Evolutionary conservation across 345 rosid genomes (phyloP), one percentile per base, ranked within the genome.

Genomic region (Eucalyptus cladocalyx): DNA sequence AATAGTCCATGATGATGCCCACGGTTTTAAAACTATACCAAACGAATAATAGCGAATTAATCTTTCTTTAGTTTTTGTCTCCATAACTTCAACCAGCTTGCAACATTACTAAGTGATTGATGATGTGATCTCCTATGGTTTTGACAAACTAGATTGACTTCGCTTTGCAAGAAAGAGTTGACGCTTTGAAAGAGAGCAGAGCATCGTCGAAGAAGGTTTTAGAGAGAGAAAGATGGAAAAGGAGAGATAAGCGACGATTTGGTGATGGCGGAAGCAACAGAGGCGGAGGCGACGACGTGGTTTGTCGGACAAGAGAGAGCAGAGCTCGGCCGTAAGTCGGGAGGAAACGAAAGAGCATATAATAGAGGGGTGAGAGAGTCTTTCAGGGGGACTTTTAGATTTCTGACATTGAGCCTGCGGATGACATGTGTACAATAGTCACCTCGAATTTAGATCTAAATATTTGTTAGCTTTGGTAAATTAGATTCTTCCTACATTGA

Each of bases 131-230:
- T 50, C 87, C 62, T 67, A 50, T 50, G 72, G 47, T 16, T 92
- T 76, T 88, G 86, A 13, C 93, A 60, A 81, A 65, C 89, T 87
- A 95, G 99, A 97, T 97, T 67, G 95, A 96, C 92, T 67, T 80
- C 69, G 96, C 98, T 85, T 89, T 96, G 89, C 95, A 87, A 86
- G 97, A 96, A 92, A 97, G 99, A 2, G 96, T 95, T 88, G 96
- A 88, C 42, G 96, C 93, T 89, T 88, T 95, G 67, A 60, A 28
- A 28, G 32, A 28, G 67, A 12, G 16, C 7, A 60, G 32, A 60
- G n/a, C 8, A 28, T 60, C 16, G 32, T 60, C 67, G 32, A 60
- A 60, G 67, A 60, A 60, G 67, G 67, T 28, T 60, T 60, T 60
- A 28, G 67, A 60, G 67, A 60, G 67, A 60, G 16, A 32, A 9